Percentiles rank a stretch among this genome's conserved stretches.
phyloP scores from a whole-genome alignment of 192 early-diverging fungal species.

The Podila epigama region DNA sequence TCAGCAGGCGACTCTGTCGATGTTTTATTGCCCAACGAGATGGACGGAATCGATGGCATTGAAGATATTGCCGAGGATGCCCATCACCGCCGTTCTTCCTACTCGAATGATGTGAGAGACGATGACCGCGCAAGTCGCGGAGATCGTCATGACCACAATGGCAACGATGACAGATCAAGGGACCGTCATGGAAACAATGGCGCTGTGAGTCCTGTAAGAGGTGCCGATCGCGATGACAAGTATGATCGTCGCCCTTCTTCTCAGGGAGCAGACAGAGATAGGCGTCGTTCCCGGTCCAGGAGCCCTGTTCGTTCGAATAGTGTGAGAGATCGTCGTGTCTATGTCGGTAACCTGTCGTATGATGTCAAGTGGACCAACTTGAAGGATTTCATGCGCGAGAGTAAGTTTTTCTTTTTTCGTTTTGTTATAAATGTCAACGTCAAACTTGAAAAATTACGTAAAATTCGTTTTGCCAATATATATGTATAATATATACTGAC shows the following conservation, averaged over 20 bases:
- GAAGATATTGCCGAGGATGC: conserved; percentile 22
- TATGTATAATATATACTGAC: background rate
- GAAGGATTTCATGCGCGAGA: conserved; percentile 84
- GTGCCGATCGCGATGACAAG: conserved; percentile 24
- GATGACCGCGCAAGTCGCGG: conserved; percentile 2
- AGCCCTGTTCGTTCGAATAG: conserved; percentile 20
- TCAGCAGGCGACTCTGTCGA: conserved; percentile 6
- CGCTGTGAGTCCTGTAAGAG: conserved; percentile 1
- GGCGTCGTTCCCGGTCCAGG: conserved; percentile 26
- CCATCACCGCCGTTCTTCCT: conserved; percentile 27
- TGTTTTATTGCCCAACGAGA: conserved; percentile 18
- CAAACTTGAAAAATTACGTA: too few relatives aligned
- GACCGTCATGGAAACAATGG: conserved; percentile 8
- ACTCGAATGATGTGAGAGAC: background rate
- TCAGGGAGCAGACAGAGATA: background rate
- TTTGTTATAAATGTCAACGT: background rate
- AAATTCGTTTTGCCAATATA: background rate
- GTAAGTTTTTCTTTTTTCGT: conserved; percentile 38
- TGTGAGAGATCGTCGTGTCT: conserved; percentile 69
- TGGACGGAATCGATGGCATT: conserved; percentile 16
- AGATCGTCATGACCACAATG: background rate
- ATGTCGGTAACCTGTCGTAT: conserved; percentile 84
- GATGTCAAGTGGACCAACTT: conserved; percentile 78
- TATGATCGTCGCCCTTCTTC: conserved; percentile 19
- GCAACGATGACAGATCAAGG: conserved; percentile 5